These are phyloP conservation scores for Camelina neglecta DNA, from an alignment of 345 rosid genomes.

Conservation along the genomic window DNA sequence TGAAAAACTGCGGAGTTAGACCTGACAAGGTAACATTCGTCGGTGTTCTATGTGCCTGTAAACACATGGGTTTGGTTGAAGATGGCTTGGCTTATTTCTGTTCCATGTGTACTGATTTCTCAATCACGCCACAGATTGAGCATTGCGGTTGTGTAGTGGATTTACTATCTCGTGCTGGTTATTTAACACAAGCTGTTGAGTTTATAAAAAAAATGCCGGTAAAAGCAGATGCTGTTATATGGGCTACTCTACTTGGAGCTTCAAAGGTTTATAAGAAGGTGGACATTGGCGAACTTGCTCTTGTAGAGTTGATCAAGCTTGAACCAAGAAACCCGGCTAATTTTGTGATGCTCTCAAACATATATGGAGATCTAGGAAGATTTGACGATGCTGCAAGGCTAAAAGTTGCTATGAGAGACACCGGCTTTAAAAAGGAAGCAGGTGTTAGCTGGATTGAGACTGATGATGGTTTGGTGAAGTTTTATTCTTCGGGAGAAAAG, in stretches of 20 bases:
- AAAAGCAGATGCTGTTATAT: slow-evolving; percentile 80
- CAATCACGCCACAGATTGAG: slow-evolving; percentile 71
- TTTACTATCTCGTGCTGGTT: slow-evolving; percentile 78
- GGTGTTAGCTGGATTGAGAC: slow-evolving; percentile 85
- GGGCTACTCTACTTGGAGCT: slow-evolving; percentile 82
- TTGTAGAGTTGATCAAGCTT: slow-evolving; percentile 58
- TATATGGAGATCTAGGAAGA: slow-evolving; percentile 72
- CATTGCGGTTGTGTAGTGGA: slow-evolving; percentile 91
- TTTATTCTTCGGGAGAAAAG: slow-evolving; percentile 75
- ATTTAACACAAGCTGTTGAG: slow-evolving; percentile 68
- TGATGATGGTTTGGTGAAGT: slow-evolving; percentile 62
- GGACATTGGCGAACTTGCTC: slow-evolving; percentile 72
- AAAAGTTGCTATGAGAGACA: slow-evolving; percentile 83
- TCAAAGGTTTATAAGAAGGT: slow-evolving; percentile 76
- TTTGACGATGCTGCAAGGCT: slow-evolving; percentile 74
- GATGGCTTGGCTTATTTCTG: slow-evolving; percentile 69
- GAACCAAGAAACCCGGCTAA: slow-evolving; percentile 80
- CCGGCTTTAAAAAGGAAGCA: slow-evolving; percentile 70
- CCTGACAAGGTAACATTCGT: slow-evolving; percentile 82
- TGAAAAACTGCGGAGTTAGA: slow-evolving; percentile 55
- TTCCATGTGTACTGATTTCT: slow-evolving; percentile 68
- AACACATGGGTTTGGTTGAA: slow-evolving; percentile 75
- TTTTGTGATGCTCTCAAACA: slow-evolving; percentile 74
- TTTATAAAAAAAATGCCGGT: slow-evolving; percentile 67
- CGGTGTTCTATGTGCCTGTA: slow-evolving; percentile 70